Evolutionary conservation across 192 early-diverging fungal species (phyloP), one percentile per base, ranked within the genome.

Genomic region (Rhizophagus sp.): DNA sequence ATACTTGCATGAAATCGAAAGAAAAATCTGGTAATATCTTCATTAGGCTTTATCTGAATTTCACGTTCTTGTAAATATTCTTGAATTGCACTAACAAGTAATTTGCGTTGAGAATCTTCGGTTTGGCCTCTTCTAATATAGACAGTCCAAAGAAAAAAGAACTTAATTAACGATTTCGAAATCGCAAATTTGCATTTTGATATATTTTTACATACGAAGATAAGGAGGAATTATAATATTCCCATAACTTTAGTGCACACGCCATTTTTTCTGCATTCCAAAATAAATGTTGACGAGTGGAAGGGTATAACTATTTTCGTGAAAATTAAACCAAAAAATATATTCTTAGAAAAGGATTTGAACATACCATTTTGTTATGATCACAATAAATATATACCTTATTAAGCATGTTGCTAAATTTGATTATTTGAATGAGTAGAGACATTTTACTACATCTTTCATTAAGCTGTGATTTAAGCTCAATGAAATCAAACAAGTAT

Each of bases 211-310:
- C 71, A 2, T 73, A 73, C 71, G 2, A 50, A 50, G 27, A 30
- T 27, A 39, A 50, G 17, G 47, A 50, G 11, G 47, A 11, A 50
- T 73, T 73, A 49, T 73, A 27, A 50, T 73, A 25, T 11, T 50
- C 27, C 71, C 71, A 73, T 73, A 73, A 73, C 13, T 73, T 73
- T 27, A 27, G 12, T 6, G 44, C 71, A 25, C 66, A 68, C 27
- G 80, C 80, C 25, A 81, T 66, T 50, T 77, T 74, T 71, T 81
- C 80, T 11, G 75, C 33, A 41, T 81, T 62, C 64, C 75, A 81
- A 57, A 75, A 81, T 34, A 81, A 41, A 12, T 36, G 75, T 25
- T 66, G 50, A 7, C 74, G 24, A 57, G 78, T 79, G 36, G 65
- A 34, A 4, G 39, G 24, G 6, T 41, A 13, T 30, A 78, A 17